phyloP scores from a whole-genome alignment of 768 basidiomycete species.

The Boletus sensibilis region DNA sequence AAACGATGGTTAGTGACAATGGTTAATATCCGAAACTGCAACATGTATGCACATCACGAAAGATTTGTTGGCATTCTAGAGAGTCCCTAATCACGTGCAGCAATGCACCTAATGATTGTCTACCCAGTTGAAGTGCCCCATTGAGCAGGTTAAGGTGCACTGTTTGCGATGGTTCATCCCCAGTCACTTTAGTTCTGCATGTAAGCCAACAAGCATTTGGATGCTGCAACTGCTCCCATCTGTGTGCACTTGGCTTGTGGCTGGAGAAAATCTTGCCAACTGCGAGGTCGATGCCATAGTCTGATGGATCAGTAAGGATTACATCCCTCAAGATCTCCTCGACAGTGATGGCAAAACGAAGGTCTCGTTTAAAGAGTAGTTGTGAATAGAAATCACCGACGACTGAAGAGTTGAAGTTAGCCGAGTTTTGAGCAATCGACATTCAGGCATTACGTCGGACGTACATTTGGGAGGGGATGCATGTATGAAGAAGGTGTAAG shows the following conservation, averaged over 20 bases:
- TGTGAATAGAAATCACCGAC: neutral
- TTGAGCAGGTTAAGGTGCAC: slow-evolving; percentile 7
- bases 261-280: slow-evolving; percentile 1
- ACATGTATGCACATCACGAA: neutral
- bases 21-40: neutral
- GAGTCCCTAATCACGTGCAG: neutral
- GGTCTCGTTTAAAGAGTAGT: slow-evolving; percentile 19
- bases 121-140: slow-evolving; percentile 18
- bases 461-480: slow-evolving; percentile 8
- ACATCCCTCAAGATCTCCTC: slow-evolving; percentile 3
- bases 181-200: neutral
- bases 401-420: neutral
- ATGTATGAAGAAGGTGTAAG: slow-evolving; percentile 25
- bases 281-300: slow-evolving; percentile 14
- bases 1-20: neutral
- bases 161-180: neutral
- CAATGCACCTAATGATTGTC: slow-evolving; percentile 11
- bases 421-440: neutral
- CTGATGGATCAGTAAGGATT: neutral
- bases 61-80: slow-evolving; percentile 1
- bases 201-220: slow-evolving; percentile 16
- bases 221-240: slow-evolving; percentile 6
- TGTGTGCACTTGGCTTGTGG: slow-evolving; percentile 5
- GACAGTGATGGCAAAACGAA: slow-evolving; percentile 19
- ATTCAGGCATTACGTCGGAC: neutral